Conservation (phyloP, 148 eudicot species). For the Vaccinium myrtillus region DNA sequence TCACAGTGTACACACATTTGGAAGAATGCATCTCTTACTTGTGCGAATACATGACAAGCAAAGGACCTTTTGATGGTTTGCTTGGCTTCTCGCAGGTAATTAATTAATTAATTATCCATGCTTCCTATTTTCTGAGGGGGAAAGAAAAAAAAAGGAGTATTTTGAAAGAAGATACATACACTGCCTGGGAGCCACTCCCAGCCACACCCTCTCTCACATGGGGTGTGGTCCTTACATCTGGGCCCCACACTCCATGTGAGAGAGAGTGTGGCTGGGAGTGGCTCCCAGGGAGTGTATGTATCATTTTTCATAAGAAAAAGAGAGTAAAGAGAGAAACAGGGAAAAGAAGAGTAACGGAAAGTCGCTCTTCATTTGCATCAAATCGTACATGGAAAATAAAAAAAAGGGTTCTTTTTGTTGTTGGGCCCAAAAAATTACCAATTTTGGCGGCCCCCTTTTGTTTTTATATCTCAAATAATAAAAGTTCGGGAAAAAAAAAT, state of each 20-base stretch:
- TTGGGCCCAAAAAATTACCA: background rate
- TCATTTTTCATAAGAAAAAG: too few relatives aligned
- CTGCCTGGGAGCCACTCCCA: too few relatives aligned
- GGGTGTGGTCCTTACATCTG: too few relatives aligned
- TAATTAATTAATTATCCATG: background rate
- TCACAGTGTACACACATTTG: slow-evolving; percentile 60
- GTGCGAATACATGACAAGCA: slow-evolving; percentile 63
- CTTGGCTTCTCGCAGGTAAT: slow-evolving; percentile 87
- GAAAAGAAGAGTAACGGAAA: too few relatives aligned
- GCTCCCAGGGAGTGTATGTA: too few relatives aligned
- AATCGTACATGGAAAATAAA: background rate
- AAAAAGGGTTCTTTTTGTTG: background rate
- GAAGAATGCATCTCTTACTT: slow-evolving; percentile 71
- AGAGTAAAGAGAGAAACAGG: too few relatives aligned
- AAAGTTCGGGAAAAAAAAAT: too few relatives aligned
- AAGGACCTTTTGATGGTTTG: slow-evolving; percentile 80
- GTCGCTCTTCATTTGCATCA: background rate
- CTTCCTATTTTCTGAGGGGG: background rate
- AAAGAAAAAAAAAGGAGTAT: background rate
- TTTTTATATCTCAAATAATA: too few relatives aligned
- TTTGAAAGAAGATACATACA: too few relatives aligned
- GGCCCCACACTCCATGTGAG: too few relatives aligned
- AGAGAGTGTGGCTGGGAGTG: too few relatives aligned
- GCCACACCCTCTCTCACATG: too few relatives aligned
- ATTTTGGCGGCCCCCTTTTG: background rate